These are phyloP conservation scores for Backusella tarrabulga DNA, from an alignment of 192 early-diverging fungal species.

Conservation along the genomic window DNA sequence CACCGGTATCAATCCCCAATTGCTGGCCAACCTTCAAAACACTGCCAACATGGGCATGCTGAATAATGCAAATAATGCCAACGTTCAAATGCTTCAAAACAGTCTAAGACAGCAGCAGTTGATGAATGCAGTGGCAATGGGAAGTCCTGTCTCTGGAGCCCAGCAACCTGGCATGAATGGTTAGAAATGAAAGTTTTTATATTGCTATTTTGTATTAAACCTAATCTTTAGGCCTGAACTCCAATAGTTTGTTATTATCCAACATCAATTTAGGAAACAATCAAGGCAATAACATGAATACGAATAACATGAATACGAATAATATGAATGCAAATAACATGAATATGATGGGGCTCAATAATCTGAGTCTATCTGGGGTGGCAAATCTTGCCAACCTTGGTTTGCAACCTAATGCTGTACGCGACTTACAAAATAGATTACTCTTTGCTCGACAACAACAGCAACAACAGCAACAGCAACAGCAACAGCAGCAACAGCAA, in stretches of 20 bases:
- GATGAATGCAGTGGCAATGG: constrained; percentile 15
- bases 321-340: constrained; percentile 9
- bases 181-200: neutral
- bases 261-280: constrained; percentile 31
- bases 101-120: constrained; percentile 23
- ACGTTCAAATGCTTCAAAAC: constrained; percentile 22
- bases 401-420: constrained; percentile 14
- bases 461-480: neutral
- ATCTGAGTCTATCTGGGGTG: neutral
- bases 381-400: constrained; percentile 1
- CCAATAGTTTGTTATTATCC: constrained; percentile 36
- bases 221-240: constrained; percentile 21
- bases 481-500: constrained; percentile 9
- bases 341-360: constrained; percentile 10
- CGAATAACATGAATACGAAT: constrained; percentile 18
- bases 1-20: neutral
- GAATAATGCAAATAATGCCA: constrained; percentile 19
- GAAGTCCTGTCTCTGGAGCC: neutral
- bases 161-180: constrained; percentile 25
- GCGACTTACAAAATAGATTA: constrained; percentile 22
- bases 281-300: constrained; percentile 6
- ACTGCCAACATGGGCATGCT: constrained; percentile 14
- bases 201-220: too few relatives aligned
- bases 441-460: constrained; percentile 21
- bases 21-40: constrained; percentile 6